A percentile compares a stretch with the other conserved stretches of the same genome.
Evolutionary conservation across 805 yeast species (phyloP).

Genomic region (Henningerozyma blattae): DNA sequence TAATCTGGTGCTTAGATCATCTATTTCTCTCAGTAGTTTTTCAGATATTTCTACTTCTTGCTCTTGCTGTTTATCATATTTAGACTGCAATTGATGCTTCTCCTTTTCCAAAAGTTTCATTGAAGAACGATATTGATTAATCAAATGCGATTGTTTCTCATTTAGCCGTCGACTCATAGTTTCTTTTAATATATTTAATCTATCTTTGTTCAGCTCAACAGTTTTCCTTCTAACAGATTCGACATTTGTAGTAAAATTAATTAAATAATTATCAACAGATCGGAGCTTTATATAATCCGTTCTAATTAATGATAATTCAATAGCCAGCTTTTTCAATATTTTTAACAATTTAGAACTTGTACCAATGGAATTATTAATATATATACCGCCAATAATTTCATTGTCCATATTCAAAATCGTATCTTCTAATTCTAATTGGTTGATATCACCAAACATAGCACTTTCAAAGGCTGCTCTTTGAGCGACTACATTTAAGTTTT

Average conservation of each 20-base stretch:
- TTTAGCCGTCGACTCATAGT: conserved; percentile 18
- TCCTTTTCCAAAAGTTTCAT: conserved; percentile 10
- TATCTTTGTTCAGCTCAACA: conserved; percentile 23
- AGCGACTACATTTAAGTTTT: conserved; percentile 1
- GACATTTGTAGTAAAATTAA: conserved; percentile 31
- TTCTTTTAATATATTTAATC: conserved; percentile 17
- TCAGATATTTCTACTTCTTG: conserved; percentile 10
- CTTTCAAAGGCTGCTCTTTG: conserved; percentile 35
- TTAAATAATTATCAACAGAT: conserved; percentile 43
- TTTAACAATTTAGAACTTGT: conserved; percentile 43
- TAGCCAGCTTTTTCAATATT: conserved; percentile 41
- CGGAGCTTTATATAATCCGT: conserved; percentile 44
- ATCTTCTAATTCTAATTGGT: conserved; percentile 36
- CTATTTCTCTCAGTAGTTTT: conserved; percentile 17
- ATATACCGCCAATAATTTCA: conserved; percentile 41
- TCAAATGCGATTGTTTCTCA: conserved; percentile 15
- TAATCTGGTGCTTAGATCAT: conserved; percentile 21
- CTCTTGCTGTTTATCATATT: conserved; percentile 5
- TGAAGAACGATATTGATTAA: conserved; percentile 12
- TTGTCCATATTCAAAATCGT: conserved; percentile 36
- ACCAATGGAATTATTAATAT: conserved; percentile 47
- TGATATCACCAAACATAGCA: conserved; percentile 52
- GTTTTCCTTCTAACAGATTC: conserved; percentile 20
- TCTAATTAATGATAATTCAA: conserved; percentile 45
- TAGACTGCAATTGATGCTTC: conserved; percentile 5